A percentile compares a stretch with the other conserved stretches of the same genome.
These are phyloP conservation scores for Chrysopogon serrulatus DNA, from an alignment of 176 grass and related monocot genomes.

Conservation along the genomic window DNA sequence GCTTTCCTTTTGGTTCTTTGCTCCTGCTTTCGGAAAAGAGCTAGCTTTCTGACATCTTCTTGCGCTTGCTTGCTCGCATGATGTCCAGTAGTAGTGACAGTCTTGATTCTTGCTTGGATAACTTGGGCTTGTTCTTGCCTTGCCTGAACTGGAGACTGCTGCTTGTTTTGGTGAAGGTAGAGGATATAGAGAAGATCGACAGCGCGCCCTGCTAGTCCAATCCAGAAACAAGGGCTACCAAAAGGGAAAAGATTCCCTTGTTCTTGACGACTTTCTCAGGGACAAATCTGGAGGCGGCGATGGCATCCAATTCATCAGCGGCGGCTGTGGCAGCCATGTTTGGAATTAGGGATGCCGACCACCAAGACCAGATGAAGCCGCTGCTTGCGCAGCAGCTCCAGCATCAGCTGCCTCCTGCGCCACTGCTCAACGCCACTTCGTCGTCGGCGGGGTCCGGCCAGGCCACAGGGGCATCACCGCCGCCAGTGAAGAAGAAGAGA, in stretches of 20 bases:
- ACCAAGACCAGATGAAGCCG: conserved; percentile 65
- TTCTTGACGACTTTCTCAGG: neutral
- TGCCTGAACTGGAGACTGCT: conserved; percentile 31
- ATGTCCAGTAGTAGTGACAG: conserved; percentile 33
- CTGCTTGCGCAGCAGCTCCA: conserved; percentile 39
- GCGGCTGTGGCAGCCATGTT: conserved; percentile 54
- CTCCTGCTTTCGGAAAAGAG: conserved; percentile 6
- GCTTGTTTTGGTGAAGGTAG: conserved; percentile 19
- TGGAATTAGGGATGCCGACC: conserved; percentile 75
- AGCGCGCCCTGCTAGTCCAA: neutral
- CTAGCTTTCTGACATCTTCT: conserved; percentile 30
- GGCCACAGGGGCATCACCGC: conserved; percentile 9
- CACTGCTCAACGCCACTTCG: conserved; percentile 2
- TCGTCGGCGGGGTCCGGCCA: conserved; percentile 13
- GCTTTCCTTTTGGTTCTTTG: conserved; percentile 45
- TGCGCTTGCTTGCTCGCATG: conserved; percentile 24
- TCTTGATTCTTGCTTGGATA: conserved; percentile 17
- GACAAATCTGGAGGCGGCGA: conserved; percentile 42
- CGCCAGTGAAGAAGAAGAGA: conserved; percentile 87
- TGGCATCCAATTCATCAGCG: conserved; percentile 78
- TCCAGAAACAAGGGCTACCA: conserved; percentile 1
- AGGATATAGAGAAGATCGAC: neutral
- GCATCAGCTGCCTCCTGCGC: conserved; percentile 9
- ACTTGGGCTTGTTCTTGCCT: neutral
- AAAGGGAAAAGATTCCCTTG: conserved; percentile 21